Evolutionary conservation across 805 yeast genomes (phyloP).

Genomic region (Saturnispora mendoncae): DNA sequence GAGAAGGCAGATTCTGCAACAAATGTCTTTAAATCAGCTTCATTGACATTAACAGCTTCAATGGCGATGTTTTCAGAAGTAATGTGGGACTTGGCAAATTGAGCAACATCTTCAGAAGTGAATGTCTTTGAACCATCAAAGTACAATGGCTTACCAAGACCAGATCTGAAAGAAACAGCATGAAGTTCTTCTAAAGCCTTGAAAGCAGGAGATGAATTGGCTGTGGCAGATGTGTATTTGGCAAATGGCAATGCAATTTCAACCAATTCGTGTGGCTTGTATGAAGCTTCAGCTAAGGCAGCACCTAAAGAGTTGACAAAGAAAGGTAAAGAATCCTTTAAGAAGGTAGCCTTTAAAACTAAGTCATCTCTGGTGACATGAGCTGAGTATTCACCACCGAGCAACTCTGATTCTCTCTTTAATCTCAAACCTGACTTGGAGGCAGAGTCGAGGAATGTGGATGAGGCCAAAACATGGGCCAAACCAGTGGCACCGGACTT

Average conservation of each 20-base stretch:
- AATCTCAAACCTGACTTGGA: slow-evolving; percentile 84
- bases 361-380: slow-evolving; percentile 76
- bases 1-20: slow-evolving; percentile 58
- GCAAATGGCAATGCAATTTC: slow-evolving; percentile 83
- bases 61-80: slow-evolving; percentile 63
- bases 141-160: slow-evolving; percentile 76
- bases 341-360: slow-evolving; percentile 70
- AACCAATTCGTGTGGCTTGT: slow-evolving; percentile 71
- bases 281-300: slow-evolving; percentile 59
- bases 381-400: slow-evolving; percentile 75
- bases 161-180: slow-evolving; percentile 73
- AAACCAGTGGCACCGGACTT: slow-evolving; percentile 68
- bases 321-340: slow-evolving; percentile 84
- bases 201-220: slow-evolving; percentile 42
- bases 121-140: slow-evolving; percentile 56
- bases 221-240: slow-evolving; percentile 48
- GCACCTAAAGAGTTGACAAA: slow-evolving; percentile 79
- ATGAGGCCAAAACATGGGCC: slow-evolving; percentile 77
- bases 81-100: slow-evolving; percentile 60
- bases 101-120: slow-evolving; percentile 54
- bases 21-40: slow-evolving; percentile 59
- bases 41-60: slow-evolving; percentile 64
- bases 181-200: slow-evolving; percentile 73
- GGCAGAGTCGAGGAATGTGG: slow-evolving; percentile 73
- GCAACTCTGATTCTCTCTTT: slow-evolving; percentile 87